phyloP scores from a whole-genome alignment of 805 yeast genomes.

The Candida verbasci region DNA sequence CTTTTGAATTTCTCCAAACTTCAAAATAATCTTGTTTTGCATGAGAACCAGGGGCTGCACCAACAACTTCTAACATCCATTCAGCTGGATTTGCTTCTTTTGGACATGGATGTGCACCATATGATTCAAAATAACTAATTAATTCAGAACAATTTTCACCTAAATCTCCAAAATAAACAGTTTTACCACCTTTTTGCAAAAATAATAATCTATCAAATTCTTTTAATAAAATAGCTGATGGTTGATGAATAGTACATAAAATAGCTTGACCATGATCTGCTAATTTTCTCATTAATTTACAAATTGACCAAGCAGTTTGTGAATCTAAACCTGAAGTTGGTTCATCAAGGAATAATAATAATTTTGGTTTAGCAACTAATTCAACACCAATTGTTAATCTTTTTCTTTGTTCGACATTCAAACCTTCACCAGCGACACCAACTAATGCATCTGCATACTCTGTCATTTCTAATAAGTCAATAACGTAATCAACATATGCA shows the following conservation, averaged over 20 bases:
- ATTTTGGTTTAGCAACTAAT: constrained; percentile 36
- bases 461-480: constrained; percentile 54
- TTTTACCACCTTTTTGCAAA: constrained; percentile 65
- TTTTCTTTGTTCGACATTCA: constrained; percentile 33
- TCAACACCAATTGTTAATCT: constrained; percentile 34
- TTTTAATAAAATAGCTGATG: constrained; percentile 69
- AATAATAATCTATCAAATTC: constrained; percentile 72
- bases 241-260: constrained; percentile 67
- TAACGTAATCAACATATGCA: constrained; percentile 65
- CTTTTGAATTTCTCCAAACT: constrained; percentile 31
- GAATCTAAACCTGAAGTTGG: constrained; percentile 38
- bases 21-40: constrained; percentile 21
- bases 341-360: constrained; percentile 35
- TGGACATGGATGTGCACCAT: constrained; percentile 68
- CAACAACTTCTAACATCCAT: constrained; percentile 25
- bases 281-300: constrained; percentile 28
- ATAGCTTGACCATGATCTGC: constrained; percentile 33
- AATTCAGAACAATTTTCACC: constrained; percentile 55
- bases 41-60: constrained; percentile 27
- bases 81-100: constrained; percentile 68
- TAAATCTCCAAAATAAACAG: constrained; percentile 72
- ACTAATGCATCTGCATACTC: constrained; percentile 27
- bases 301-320: constrained; percentile 35
- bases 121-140: constrained; percentile 59
- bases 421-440: constrained; percentile 32